phyloP scores from a whole-genome alignment of 768 basidiomycete genomes.

The Lentinula aciculospora region DNA sequence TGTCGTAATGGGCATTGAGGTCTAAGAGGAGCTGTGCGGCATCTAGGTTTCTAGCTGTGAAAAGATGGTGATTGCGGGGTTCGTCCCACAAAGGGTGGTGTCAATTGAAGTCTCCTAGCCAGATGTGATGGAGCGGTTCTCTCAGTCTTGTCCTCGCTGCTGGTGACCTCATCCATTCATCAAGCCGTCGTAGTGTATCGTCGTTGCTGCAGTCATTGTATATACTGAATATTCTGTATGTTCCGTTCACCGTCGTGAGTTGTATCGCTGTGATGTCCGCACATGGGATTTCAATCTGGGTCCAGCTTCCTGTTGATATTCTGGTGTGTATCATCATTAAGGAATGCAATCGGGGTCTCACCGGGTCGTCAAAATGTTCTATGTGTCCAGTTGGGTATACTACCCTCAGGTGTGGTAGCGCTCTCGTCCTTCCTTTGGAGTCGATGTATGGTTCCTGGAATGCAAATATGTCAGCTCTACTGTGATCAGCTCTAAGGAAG shows the following conservation, averaged over 20 bases:
- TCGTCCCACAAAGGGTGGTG: slow-evolving; percentile 37
- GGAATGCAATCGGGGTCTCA: too few relatives aligned
- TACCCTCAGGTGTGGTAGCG: background rate
- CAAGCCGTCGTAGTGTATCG: background rate
- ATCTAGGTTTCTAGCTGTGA: slow-evolving; percentile 21
- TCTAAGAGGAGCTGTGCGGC: slow-evolving; percentile 14
- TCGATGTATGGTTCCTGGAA: background rate
- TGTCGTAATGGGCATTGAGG: background rate
- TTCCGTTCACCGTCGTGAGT: too few relatives aligned
- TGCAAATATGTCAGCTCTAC: background rate
- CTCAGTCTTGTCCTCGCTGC: background rate
- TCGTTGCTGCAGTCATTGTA: slow-evolving; percentile 17
- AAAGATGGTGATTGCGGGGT: slow-evolving; percentile 23
- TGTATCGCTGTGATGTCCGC: too few relatives aligned
- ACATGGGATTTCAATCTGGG: too few relatives aligned
- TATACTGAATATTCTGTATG: slow-evolving; percentile 17
- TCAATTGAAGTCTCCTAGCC: slow-evolving; percentile 34
- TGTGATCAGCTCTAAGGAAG: background rate
- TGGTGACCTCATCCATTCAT: background rate
- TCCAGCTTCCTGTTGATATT: too few relatives aligned
- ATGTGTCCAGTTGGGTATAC: background rate
- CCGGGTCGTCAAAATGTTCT: too few relatives aligned
- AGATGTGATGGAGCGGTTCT: slow-evolving; percentile 13
- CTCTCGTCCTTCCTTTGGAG: background rate
- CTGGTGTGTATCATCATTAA: background rate